Evolutionary conservation across 2,329 filamentous ascomycete species (phyloP).

Genomic region (Penicillium sp.): DNA sequence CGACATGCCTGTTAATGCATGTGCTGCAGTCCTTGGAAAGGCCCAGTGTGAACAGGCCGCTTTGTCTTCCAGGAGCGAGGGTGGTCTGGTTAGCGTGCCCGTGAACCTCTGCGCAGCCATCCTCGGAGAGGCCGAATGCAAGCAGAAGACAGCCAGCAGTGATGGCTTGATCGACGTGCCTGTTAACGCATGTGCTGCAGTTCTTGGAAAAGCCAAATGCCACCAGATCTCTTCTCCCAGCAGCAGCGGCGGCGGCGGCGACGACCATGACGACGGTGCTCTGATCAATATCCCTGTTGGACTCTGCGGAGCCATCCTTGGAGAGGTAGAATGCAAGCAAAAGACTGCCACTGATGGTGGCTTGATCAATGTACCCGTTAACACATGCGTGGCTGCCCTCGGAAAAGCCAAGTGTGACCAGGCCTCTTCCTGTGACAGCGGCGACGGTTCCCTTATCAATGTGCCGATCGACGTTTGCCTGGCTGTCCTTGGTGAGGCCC

Average conservation of each 20-base stretch:
- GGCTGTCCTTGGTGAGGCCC: slow-evolving; percentile 23
- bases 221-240: slow-evolving; percentile 14
- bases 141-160: slow-evolving; percentile 14
- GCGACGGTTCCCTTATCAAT: slow-evolving; percentile 18
- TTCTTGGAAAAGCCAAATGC: slow-evolving; percentile 20
- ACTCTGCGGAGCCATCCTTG: slow-evolving; percentile 23
- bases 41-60: slow-evolving; percentile 21
- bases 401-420: slow-evolving; percentile 22
- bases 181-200: slow-evolving; percentile 18
- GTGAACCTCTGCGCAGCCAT: slow-evolving; percentile 20
- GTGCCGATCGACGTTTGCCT: slow-evolving; percentile 24
- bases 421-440: slow-evolving; percentile 2
- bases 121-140: slow-evolving; percentile 10
- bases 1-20: slow-evolving; percentile 20
- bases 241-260: background rate
- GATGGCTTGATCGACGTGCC: slow-evolving; percentile 20
- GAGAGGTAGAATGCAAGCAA: slow-evolving; percentile 21
- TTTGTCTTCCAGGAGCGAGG: background rate
- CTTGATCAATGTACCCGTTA: slow-evolving; percentile 23
- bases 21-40: slow-evolving; percentile 19
- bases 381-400: slow-evolving; percentile 20
- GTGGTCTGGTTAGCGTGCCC: slow-evolving; percentile 20
- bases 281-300: slow-evolving; percentile 24
- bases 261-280: accelerated
- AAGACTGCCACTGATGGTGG: slow-evolving; percentile 11